Conservation (phyloP, 139 green algal species). For the Chlorella sp. region DNA sequence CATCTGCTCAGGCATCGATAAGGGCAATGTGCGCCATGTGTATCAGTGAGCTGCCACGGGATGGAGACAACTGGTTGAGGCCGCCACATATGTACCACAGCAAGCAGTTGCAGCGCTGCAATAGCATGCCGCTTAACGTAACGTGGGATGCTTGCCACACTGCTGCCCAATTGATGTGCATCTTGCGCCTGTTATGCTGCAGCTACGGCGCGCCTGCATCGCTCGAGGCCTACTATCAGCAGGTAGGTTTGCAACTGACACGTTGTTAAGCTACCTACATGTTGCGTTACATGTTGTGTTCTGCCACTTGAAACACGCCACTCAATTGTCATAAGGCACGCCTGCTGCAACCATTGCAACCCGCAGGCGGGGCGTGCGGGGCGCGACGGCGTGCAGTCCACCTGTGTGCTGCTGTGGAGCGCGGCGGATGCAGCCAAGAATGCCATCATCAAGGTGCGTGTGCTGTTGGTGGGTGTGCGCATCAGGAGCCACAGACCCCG, state of each 20-base stretch:
- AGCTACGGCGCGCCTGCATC: conserved; percentile 41
- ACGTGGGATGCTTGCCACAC: background rate
- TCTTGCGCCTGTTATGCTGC: background rate
- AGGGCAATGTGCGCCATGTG: conserved; percentile 2
- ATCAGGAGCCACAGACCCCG: no score
- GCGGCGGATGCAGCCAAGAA: conserved; percentile 46
- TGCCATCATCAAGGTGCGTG: conserved; percentile 36
- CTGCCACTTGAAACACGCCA: background rate
- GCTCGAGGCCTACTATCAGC: conserved; percentile 62
- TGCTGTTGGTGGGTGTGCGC: background rate
- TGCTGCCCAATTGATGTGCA: background rate
- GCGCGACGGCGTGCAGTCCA: conserved; percentile 54
- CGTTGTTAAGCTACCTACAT: background rate
- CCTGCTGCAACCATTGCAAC: background rate
- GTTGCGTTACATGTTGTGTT: background rate
- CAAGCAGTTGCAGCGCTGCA: background rate
- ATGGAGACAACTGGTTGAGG: background rate
- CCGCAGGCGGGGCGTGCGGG: conserved; percentile 51
- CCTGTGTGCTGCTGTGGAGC: conserved; percentile 61
- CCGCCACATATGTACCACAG: background rate
- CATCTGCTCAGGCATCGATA: conserved; percentile 1
- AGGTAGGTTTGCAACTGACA: conserved; percentile 32
- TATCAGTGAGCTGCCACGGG: background rate
- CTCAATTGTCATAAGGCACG: no score
- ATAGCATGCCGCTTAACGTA: no score